Base-by-base conservation (phyloP, 805 yeast species). In the Pichia rugopelliculosa region DNA sequence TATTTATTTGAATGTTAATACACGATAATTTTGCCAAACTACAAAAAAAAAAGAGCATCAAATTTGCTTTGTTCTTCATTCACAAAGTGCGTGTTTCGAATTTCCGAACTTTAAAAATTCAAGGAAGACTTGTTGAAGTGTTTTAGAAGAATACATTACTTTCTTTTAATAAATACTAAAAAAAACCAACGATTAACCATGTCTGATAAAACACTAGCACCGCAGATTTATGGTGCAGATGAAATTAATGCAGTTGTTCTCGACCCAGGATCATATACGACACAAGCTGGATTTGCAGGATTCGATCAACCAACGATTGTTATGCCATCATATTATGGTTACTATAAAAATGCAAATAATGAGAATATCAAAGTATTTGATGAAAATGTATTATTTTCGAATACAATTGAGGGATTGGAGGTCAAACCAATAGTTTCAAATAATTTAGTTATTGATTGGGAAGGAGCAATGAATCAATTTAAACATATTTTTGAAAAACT, bases 201-300 rank as follows among this genome's bases (percentile, higher is more conserved):
- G 47, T 38, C 58, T 12, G 51, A 62, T 3, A 50, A 55, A 26
- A 59, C 66, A 7, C 61, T 70, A n/a, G 72, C 75, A 7, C 70
- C 76, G 30, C 80, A 74, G 54, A 73, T 74, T 1, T 76, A 74
- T 53, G 81, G 80, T 24, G 81, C 79, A 20, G 93, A 91, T 67
- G 99, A 91, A 64, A 83, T 93, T 53, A 80, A 88, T 53, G 96
- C 98, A 24, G 74, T 93, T 3, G 95, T 91, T 30, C 72, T 91
- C 23, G 98, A 93, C 60, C 90, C 96, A 1, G 98, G 98, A 33
- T 83, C 96, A 11, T 79, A 74, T 52, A 70, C 79, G 50, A 88
- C 96, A 7, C 79, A 91, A 46, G 79, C 84, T 18, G 99, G 99
- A 1, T 89, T 79, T 65, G 90, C 97, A 3, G 98, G 98, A 11